Base-by-base conservation (phyloP, 2,329 filamentous ascomycete species). In the Ceratocystis harringtonii region DNA sequence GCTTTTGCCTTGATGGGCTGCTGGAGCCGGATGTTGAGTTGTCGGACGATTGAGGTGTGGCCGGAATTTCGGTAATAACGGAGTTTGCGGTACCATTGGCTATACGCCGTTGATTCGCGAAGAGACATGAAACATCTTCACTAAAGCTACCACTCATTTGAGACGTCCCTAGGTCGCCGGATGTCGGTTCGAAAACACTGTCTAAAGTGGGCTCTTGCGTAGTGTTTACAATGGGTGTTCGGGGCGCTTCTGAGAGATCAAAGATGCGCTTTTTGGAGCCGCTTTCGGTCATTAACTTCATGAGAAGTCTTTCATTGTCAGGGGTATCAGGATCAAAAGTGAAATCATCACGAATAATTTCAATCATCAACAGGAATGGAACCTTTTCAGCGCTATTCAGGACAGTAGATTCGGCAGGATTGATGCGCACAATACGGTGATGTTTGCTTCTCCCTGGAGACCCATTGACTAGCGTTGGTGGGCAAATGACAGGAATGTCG, bases 381-480 rank as follows among this genome's bases (percentile, higher is more conserved):
- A 94, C 89, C 72, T 91, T 88, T 73, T 94, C 89, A 3, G 89
- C 89, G 72, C 89, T 94, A 74, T 94, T 94, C 63, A 94, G 76
- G 65, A 92, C 90, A 0, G 89, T 92, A 5, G 89, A 86, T 74
- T 94, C 89, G 1, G 88, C 88, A 5, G 89, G 90, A 71, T 92
- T 94, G 62, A 94, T 79, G 45, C 89, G 83, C 58, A 94, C 89
- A 67, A 94, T 90, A 44, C 89, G 84, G 72, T 94, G 89, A 73
- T 94, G 90, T 65, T 83, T 83, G 71, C 89, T 92, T 72, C 84
- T 85, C 30, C 86, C 83, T 1, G 88, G 84, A n/a, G 84, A 81
- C 25, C 89, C 88, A 74, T 89, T 82, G 10, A 87, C 81, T 61
- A 92, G 75, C 0, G 85, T 86, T 0, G 88, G 87, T 17, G 89